phyloP scores from a whole-genome alignment of 73 alveolate genomes.

The Paramecium pentaurelia region DNA sequence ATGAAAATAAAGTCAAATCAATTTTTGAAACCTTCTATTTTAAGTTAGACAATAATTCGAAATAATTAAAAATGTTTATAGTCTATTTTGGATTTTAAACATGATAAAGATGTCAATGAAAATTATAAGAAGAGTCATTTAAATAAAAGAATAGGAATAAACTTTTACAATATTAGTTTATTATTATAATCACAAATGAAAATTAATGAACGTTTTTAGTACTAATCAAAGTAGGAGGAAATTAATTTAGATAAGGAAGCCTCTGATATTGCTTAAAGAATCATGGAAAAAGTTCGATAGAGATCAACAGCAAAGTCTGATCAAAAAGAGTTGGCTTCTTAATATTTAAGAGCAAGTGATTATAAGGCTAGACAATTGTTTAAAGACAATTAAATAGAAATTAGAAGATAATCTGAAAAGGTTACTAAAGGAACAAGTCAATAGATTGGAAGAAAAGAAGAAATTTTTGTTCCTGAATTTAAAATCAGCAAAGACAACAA shows the following conservation, averaged over 20 bases:
- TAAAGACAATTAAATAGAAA: background rate
- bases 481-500: background rate
- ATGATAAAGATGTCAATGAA: background rate
- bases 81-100: background rate
- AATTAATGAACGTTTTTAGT: conserved; percentile 14
- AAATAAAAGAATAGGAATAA: background rate
- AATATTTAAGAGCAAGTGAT: background rate
- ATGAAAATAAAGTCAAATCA: background rate
- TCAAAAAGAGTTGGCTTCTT: background rate
- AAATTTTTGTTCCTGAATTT: background rate
- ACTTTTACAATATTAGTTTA: background rate
- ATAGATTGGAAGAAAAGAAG: background rate
- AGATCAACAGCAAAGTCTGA: background rate
- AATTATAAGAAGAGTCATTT: background rate
- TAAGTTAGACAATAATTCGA: background rate
- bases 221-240: background rate
- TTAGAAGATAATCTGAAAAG: background rate
- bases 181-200: background rate
- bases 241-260: background rate
- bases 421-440: background rate
- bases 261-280: background rate
- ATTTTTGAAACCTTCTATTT: background rate
- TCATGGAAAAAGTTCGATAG: background rate
- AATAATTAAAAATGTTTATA: background rate
- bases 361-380: background rate